Base-by-base conservation (phyloP, 2,329 filamentous ascomycete species). In the Colletotrichum spinosum region DNA sequence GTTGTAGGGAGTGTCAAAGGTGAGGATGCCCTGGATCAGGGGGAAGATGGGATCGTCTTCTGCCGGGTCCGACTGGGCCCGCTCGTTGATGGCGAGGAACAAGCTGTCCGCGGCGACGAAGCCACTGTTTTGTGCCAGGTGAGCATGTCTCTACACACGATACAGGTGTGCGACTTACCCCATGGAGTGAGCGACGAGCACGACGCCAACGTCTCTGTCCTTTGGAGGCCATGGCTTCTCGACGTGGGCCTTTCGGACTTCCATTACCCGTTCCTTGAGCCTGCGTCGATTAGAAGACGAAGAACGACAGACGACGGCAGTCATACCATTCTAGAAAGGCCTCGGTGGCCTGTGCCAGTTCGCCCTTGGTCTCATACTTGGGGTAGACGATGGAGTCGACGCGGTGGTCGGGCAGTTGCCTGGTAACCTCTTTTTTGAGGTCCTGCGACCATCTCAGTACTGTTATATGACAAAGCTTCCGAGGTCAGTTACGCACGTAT, bases 1-100 rank as follows among this genome's bases (percentile, higher is more conserved):
- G 62, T 93, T 88, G 77, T 90, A 97, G 0, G 94, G 94, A 0
- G 94, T 97, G 76, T 97, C 93, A 71, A 96, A 96, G 7, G 92
- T 88, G 39, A 97, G 82, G 13, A 97, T 84, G 54, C 91, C 93
- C 72, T 93, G 90, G 65, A 97, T 90, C 58, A 92, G 86, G 0
- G 93, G 93, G 75, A 97, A 97, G 76, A 93, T 88, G 53, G 89
- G 84, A 2, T 70, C 65, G 1, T 70, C 69, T 8, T 77, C 71
- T 1, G 69, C 68, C 34, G 74, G 64, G n/a, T 75, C 73, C 42
- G 69, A 73, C 11, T 80, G 73, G 0, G 85, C 83, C 65, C 88
- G 83, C 69, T 92, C 92, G 65, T 89, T 86, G 48, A 92, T 74
- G 46, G 93, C 84, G 34, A 90, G 85, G 69, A 96, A 86, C n/a